Conservation (phyloP, 176 grass and related monocot genomes). For the Zoysia japonica region DNA sequence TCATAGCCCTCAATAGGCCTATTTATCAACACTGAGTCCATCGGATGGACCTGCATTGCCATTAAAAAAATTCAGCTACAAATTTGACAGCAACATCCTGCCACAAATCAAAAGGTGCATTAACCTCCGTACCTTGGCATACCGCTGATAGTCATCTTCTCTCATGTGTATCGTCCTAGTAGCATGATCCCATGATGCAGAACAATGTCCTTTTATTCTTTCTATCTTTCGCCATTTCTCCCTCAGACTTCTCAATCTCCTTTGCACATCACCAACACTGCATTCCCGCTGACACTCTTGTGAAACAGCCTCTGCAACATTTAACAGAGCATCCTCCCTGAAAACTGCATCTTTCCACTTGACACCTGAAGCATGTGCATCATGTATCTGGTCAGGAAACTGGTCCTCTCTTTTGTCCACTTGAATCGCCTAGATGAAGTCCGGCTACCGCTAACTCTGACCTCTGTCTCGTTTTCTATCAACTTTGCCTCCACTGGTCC, state of each 20-base stretch:
- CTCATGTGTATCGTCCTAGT: conserved; percentile 30
- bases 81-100: not conserved
- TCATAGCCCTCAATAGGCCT: conserved; percentile 27
- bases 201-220: not conserved
- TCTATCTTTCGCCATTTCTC: conserved; percentile 28
- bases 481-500: not conserved
- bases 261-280: not conserved
- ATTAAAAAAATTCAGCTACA: conserved; percentile 14
- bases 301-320: conserved; percentile 23
- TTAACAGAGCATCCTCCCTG: not conserved
- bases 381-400: conserved; percentile 26
- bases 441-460: not conserved
- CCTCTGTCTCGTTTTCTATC: not conserved
- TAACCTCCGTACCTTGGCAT: conserved; percentile 10
- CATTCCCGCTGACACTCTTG: not conserved
- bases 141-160: not conserved
- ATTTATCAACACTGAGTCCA: conserved; percentile 21
- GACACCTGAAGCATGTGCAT: not conserved
- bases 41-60: conserved; percentile 11
- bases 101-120: not conserved
- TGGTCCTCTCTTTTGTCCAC: conserved; percentile 17
- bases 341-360: conserved; percentile 2
- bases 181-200: conserved; percentile 28
- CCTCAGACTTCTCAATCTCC: conserved; percentile 16
- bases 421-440: conserved; percentile 1